Conservation (phyloP, 2,329 filamentous ascomycete genomes). For the Epichloe sibirici region DNA sequence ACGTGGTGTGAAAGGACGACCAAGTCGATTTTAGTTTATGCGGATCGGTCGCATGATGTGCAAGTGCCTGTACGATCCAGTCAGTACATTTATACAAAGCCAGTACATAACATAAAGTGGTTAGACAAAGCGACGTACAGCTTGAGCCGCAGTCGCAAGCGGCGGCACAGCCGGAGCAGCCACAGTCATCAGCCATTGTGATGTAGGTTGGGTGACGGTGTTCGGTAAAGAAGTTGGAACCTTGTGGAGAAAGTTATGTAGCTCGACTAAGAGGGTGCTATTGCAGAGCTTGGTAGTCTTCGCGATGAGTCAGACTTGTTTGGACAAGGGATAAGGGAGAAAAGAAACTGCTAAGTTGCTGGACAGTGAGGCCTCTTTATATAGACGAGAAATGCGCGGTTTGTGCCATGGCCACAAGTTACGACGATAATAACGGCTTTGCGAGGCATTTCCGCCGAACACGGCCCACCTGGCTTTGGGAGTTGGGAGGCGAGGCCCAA, state of each 20-base stretch:
- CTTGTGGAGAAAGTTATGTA: too few species aligned
- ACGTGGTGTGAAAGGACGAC: not conserved
- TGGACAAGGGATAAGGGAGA: constrained; percentile 1
- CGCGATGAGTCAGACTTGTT: constrained; percentile 4
- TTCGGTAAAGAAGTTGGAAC: too few species aligned
- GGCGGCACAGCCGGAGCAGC: constrained; percentile 22
- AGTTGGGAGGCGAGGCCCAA: not conserved
- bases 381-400: constrained; percentile 11
- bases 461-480: not conserved
- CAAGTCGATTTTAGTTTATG: not conserved
- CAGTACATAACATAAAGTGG: too few species aligned
- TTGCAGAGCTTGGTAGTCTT: not conserved
- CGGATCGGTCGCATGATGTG: constrained; percentile 15
- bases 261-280: too few species aligned
- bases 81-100: not conserved
- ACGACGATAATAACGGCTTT: not conserved
- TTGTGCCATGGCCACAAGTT: constrained; percentile 3
- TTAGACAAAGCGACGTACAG: constrained; percentile 15
- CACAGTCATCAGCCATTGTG: constrained; percentile 24
- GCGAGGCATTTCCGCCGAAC: not conserved
- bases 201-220: not conserved
- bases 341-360: not conserved
- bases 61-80: constrained; percentile 17
- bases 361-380: constrained; percentile 13
- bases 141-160: constrained; percentile 25